Evolutionary conservation across 2,329 filamentous ascomycete species (phyloP).

Genomic region (Zymoseptoria pseudotritici): DNA sequence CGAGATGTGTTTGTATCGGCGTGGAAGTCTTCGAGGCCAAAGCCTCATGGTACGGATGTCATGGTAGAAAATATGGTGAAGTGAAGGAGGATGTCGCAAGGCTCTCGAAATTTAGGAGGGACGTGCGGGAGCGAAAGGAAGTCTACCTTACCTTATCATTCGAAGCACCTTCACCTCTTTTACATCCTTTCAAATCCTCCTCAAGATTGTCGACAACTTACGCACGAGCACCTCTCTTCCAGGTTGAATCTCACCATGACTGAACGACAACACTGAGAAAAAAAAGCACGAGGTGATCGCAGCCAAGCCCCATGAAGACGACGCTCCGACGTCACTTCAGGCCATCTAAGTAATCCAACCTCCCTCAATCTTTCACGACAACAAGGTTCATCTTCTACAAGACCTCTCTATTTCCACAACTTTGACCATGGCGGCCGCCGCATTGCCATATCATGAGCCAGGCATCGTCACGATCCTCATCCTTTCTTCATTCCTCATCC

Average conservation of each 20-base stretch:
- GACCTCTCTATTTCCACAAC: neutral
- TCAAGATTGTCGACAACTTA: too few relatives aligned
- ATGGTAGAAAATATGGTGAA: neutral
- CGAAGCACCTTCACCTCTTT: too few relatives aligned
- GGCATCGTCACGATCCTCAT: constrained; percentile 52
- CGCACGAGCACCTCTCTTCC: too few relatives aligned
- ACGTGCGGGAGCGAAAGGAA: neutral
- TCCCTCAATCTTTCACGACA: neutral
- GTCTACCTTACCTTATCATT: too few relatives aligned
- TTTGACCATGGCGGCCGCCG: constrained; percentile 1
- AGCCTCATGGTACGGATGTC: neutral
- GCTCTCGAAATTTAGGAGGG: neutral
- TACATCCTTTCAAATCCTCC: too few relatives aligned
- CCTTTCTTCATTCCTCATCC: constrained; percentile 50
- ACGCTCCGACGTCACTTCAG: neutral
- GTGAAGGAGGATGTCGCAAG: neutral
- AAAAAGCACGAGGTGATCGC: too few relatives aligned
- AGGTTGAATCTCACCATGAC: too few relatives aligned
- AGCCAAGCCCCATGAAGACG: neutral
- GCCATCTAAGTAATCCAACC: too few relatives aligned
- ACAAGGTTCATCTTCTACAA: neutral
- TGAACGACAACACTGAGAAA: too few relatives aligned
- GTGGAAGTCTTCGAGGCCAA: neutral
- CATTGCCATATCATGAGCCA: constrained; percentile 22
- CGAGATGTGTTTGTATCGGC: neutral